A percentile compares a stretch with the other conserved stretches of the same genome.
Conservation (phyloP, 2,329 filamentous ascomycete species). For the Diaporthe helianthi region DNA sequence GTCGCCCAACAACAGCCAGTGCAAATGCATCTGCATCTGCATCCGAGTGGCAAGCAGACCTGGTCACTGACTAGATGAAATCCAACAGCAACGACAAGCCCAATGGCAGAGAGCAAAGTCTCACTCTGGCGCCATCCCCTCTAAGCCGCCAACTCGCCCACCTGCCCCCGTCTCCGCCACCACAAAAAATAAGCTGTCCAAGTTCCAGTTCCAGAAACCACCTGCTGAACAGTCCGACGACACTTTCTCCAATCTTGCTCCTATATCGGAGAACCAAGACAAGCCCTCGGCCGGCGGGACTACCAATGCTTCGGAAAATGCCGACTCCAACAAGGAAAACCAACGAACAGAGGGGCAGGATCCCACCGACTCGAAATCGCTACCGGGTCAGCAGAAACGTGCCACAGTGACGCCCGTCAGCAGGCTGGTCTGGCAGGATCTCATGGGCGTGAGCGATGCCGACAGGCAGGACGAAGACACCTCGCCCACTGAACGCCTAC, state of each 20-base stretch:
- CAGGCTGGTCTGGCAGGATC: constrained; percentile 64
- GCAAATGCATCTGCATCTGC: background rate
- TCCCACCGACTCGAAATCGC: constrained; percentile 2
- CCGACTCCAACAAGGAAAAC: constrained; percentile 38
- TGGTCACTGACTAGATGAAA: background rate
- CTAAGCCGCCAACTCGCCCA: constrained; percentile 41
- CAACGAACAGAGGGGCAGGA: constrained; percentile 33
- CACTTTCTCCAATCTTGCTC: background rate
- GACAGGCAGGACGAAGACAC: constrained; percentile 53
- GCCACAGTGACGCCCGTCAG: constrained; percentile 53
- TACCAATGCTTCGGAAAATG: background rate
- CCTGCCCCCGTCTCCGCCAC: constrained; percentile 61
- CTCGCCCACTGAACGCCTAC: constrained; percentile 67
- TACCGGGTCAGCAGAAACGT: constrained; percentile 1
- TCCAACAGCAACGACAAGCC: constrained; percentile 45
- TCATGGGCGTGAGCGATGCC: constrained; percentile 55
- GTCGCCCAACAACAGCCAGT: background rate
- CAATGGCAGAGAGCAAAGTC: constrained; percentile 64
- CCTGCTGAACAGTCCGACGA: constrained; percentile 33
- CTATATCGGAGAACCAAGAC: background rate
- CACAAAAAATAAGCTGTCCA: constrained; percentile 67
- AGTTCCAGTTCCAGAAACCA: constrained; percentile 60
- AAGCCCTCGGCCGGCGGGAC: constrained; percentile 20
- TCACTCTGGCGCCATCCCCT: constrained; percentile 49
- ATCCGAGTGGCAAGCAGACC: background rate